Evolutionary conservation across 2,329 filamentous ascomycete species (phyloP).

Genomic region (Pyricularia grisea): DNA sequence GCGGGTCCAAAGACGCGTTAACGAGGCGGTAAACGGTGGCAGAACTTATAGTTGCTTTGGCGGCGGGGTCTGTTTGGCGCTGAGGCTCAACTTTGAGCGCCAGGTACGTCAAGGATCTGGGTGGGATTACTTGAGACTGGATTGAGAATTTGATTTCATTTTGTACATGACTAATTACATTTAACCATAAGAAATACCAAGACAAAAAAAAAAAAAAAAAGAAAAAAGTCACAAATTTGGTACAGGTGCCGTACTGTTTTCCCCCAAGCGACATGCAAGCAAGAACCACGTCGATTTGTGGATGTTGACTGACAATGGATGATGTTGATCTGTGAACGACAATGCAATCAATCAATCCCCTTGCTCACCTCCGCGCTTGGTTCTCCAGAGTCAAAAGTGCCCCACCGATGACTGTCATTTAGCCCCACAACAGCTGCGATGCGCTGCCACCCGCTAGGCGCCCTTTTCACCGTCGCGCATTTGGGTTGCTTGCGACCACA

Average conservation of each 20-base stretch:
- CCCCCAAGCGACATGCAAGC: background rate
- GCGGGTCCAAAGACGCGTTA: background rate
- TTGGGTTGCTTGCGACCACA: conserved; percentile 1
- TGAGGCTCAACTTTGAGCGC: background rate
- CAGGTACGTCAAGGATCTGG: background rate
- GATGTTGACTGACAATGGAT: background rate
- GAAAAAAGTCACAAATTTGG: background rate
- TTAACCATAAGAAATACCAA: background rate
- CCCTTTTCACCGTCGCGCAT: background rate
- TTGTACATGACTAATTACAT: too few species aligned
- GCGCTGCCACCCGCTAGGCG: background rate
- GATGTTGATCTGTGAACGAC: background rate
- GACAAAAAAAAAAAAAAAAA: background rate
- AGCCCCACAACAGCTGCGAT: background rate
- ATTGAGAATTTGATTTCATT: background rate
- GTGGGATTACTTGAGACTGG: background rate
- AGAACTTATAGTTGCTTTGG: background rate
- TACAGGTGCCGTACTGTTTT: background rate
- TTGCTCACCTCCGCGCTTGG: background rate
- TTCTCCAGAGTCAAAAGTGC: background rate
- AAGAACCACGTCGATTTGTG: background rate
- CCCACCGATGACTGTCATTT: background rate
- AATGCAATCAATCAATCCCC: background rate
- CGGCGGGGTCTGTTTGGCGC: background rate
- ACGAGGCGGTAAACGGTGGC: background rate